Evolutionary conservation across 2,329 filamentous ascomycete species (phyloP).

Genomic region (Fusarium incarnatum): DNA sequence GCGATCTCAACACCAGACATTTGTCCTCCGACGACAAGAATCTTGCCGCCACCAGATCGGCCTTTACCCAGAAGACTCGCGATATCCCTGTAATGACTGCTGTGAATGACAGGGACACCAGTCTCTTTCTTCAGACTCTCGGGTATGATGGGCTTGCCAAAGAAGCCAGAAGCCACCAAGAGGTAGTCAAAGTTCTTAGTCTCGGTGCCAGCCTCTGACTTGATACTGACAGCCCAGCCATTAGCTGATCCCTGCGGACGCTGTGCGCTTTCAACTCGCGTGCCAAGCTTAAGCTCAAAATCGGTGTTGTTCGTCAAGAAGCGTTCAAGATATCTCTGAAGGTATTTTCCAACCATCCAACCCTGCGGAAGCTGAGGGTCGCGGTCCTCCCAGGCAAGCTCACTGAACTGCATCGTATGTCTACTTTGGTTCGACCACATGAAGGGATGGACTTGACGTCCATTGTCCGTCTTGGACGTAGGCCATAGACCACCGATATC

Average conservation of each 20-base stretch:
- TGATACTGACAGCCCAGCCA: conserved; percentile 58
- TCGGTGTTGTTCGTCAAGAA: conserved; percentile 62
- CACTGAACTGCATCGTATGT: conserved; percentile 79
- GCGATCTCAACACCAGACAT: conserved; percentile 86
- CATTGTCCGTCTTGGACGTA: conserved; percentile 59
- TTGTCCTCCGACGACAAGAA: conserved; percentile 81
- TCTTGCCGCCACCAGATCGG: conserved; percentile 63
- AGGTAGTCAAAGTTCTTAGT: conserved; percentile 75
- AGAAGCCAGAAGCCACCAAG: conserved; percentile 81
- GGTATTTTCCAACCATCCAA: conserved; percentile 80
- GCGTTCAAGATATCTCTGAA: conserved; percentile 70
- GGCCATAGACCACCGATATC: conserved; percentile 86
- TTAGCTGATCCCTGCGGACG: conserved; percentile 50
- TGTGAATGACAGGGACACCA: conserved; percentile 70
- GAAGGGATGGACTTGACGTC: conserved; percentile 70
- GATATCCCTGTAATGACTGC: conserved; percentile 72
- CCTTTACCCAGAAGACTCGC: conserved; percentile 58
- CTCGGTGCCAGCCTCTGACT: conserved; percentile 52
- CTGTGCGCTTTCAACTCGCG: conserved; percentile 58
- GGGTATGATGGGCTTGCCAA: conserved; percentile 69
- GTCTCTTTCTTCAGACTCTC: conserved; percentile 53
- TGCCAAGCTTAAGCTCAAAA: conserved; percentile 62
- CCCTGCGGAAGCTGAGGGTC: conserved; percentile 77
- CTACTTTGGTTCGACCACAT: conserved; percentile 81
- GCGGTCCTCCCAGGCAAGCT: conserved; percentile 74